Evolutionary conservation across 73 alveolate species (phyloP).

Genomic region (Tetrahymena borealis): DNA sequence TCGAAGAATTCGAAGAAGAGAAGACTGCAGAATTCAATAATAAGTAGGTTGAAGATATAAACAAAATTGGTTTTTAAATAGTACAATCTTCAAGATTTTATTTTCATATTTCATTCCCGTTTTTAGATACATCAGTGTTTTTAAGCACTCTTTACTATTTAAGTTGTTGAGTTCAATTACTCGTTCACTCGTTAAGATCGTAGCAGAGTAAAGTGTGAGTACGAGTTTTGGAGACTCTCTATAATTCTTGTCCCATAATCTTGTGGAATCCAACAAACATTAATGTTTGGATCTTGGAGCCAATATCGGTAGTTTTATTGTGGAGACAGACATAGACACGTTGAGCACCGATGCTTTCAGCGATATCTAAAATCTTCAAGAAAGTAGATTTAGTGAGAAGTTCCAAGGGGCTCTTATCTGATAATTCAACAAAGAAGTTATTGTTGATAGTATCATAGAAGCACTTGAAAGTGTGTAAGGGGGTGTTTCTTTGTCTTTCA

Average conservation of each 20-base stretch:
- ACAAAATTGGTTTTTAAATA: too few relatives aligned
- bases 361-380: neutral
- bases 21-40: too few relatives aligned
- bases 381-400: neutral
- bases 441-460: neutral
- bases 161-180: neutral
- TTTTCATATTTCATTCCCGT: too few relatives aligned
- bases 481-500: neutral
- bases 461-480: neutral
- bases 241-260: neutral
- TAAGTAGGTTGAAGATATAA: too few relatives aligned
- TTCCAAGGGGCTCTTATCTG: neutral
- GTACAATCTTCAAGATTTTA: too few relatives aligned
- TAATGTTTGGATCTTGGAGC: neutral
- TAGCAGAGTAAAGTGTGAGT: neutral
- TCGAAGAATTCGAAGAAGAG: too few relatives aligned
- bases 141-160: neutral
- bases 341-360: neutral
- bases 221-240: neutral
- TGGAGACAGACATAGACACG: neutral
- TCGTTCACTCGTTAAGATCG: neutral
- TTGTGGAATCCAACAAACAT: neutral
- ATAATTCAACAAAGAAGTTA: neutral
- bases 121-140: neutral
- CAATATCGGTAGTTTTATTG: neutral